Base-by-base conservation (phyloP, 176 grass and related monocot species). In the Carex parvula region DNA sequence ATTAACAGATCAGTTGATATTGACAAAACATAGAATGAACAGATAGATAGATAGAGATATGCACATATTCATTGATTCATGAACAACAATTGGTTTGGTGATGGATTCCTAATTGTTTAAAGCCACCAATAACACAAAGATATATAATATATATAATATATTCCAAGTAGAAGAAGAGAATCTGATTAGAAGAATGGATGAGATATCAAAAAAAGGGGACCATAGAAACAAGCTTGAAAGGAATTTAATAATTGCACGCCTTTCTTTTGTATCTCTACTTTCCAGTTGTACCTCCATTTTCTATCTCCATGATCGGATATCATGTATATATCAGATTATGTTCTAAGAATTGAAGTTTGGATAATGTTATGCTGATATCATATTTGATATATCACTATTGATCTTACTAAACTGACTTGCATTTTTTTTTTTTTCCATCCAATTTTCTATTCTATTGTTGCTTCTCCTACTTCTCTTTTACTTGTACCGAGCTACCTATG, bases 41-140 rank as follows among this genome's bases (percentile, higher is more conserved):
- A 62, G 60, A 62, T 5, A 57, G 20, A 62, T 5, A 57, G 20
- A 62, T 62, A 22, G 60, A 62, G 21, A 44, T 46, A 12, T 26
- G 24, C 3, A 64, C 11, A 29, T 29, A 29, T 29, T 29, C 32
- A 39, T 39, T 39, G 66, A 69, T 69, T 48, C 39, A 71, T 71
- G 68, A 70, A 39, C 15, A 70, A 62, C 60, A 62, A 62, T 21
- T 62, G 20, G 46, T 75, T 75, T 75, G 71, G 21, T 75, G 71
- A 75, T 75, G 71, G 71, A 54, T 75, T 69, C 33, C 71, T 26
- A 14, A 75, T 75, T 54, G 20, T 54, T 75, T 53, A 75, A 54
- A 53, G 44, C 70, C 9, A 26, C 44, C 70, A 50, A 73, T 5
- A 24, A n/a, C 9, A 48, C 9, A 9, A 11, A 48, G 46, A 48